These are phyloP conservation scores for Lichtheimia hyalospora DNA, from an alignment of 371 early-diverging fungal species.

Conservation along the genomic window DNA sequence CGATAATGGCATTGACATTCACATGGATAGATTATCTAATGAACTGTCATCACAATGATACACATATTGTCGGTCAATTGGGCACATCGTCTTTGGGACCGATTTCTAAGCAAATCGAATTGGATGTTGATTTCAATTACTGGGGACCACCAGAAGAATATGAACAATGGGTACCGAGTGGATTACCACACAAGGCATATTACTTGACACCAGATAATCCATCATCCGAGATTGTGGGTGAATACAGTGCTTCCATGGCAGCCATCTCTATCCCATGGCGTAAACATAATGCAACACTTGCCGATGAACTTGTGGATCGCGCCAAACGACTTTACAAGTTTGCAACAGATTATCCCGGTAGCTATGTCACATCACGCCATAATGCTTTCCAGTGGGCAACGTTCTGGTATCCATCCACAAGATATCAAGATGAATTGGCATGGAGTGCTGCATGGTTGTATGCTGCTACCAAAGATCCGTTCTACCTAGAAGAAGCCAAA, in stretches of 20 bases:
- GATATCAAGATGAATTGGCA: constrained; percentile 52
- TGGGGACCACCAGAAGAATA: constrained; percentile 64
- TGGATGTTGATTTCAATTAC: constrained; percentile 60
- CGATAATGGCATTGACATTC: not conserved
- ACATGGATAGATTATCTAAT: constrained; percentile 40
- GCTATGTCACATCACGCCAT: constrained; percentile 43
- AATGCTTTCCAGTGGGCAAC: constrained; percentile 52
- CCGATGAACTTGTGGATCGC: constrained; percentile 42
- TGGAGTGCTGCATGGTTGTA: constrained; percentile 55
- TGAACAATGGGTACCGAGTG: constrained; percentile 53
- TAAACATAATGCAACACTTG: constrained; percentile 44
- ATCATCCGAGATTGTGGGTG: constrained; percentile 55
- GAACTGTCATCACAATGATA: constrained; percentile 52
- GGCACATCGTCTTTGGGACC: constrained; percentile 52
- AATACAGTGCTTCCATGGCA: constrained; percentile 53
- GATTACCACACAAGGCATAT: constrained; percentile 44
- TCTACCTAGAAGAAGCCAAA: constrained; percentile 42
- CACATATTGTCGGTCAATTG: constrained; percentile 53
- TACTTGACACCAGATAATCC: constrained; percentile 53
- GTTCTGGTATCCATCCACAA: constrained; percentile 57
- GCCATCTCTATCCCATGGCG: constrained; percentile 46
- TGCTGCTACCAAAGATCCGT: constrained; percentile 44
- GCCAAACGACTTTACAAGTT: constrained; percentile 50
- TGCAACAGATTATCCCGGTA: constrained; percentile 46
- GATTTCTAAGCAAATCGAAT: constrained; percentile 41